phyloP scores from a whole-genome alignment of 768 basidiomycete species.

The Sarcomyxa edulis region DNA sequence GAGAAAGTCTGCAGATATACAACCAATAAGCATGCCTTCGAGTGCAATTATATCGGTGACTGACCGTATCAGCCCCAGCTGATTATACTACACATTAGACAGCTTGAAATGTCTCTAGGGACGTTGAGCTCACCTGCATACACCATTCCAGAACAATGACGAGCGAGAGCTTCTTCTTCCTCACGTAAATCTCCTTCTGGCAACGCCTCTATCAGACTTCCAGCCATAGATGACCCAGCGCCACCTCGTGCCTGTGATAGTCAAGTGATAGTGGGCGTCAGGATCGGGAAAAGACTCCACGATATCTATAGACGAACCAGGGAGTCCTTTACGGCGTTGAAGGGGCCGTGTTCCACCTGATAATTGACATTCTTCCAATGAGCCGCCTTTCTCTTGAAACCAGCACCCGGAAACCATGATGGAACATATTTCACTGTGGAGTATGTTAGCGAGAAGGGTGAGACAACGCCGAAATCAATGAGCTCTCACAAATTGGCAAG shows the following conservation, averaged over 20 bases:
- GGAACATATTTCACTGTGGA: conserved; percentile 21
- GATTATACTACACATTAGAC: neutral
- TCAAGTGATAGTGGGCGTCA: too few relatives aligned
- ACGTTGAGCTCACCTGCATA: neutral
- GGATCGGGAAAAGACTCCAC: neutral
- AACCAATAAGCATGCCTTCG: too few relatives aligned
- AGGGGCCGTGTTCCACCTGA: conserved; percentile 7
- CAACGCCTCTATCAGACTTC: too few relatives aligned
- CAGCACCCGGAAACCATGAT: conserved; percentile 24
- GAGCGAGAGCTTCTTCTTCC: conserved; percentile 1
- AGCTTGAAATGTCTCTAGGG: neutral
- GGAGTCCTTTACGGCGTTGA: conserved; percentile 6
- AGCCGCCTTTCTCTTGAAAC: conserved; percentile 18
- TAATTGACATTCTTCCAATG: conserved; percentile 1
- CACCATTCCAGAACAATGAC: conserved; percentile 1
- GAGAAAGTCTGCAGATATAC: too few relatives aligned
- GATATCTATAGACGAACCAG: conserved; percentile 3
- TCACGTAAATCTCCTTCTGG: neutral
- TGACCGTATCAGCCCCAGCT: conserved; percentile 9
- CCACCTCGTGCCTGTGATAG: too few relatives aligned
- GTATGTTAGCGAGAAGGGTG: conserved; percentile 20
- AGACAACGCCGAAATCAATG: conserved; percentile 16
- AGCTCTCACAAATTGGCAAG: conserved; percentile 1
- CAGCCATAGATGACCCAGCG: too few relatives aligned
- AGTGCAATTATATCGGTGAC: too few relatives aligned